Percentiles rank a stretch among this genome's conserved stretches.
These are phyloP conservation scores for Lactarius sp. DNA, from an alignment of 768 basidiomycete species.

Conservation along the genomic window DNA sequence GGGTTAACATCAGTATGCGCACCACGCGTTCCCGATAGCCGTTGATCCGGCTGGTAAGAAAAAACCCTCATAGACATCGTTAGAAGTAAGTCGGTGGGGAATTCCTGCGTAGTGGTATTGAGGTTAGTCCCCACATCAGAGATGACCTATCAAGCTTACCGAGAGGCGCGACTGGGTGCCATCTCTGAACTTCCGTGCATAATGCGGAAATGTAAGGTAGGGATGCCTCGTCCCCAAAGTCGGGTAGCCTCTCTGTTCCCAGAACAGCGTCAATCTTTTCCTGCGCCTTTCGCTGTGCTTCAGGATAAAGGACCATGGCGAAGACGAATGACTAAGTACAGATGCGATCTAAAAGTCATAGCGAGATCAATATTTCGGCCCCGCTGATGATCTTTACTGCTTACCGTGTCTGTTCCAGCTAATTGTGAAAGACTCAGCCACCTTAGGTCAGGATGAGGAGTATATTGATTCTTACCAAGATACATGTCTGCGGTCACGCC, in stretches of 20 bases:
- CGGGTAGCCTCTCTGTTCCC: constrained; percentile 30
- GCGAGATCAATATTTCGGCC: background rate
- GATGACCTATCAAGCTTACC: constrained; percentile 13
- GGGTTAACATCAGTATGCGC: background rate
- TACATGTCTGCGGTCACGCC: constrained; percentile 8
- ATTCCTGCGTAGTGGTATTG: background rate
- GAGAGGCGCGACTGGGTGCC: constrained; percentile 32
- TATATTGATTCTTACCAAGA: background rate
- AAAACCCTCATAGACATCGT: constrained; percentile 22
- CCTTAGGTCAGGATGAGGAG: background rate
- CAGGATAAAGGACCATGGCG: constrained; percentile 33
- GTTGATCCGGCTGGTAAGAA: constrained; percentile 21
- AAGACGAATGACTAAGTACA: constrained; percentile 32
- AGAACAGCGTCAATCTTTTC: constrained; percentile 33
- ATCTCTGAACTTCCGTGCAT: constrained; percentile 30
- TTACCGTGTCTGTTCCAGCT: constrained; percentile 10
- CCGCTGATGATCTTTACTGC: background rate
- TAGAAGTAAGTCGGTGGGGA: constrained; percentile 14
- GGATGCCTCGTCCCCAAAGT: constrained; percentile 26
- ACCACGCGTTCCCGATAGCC: constrained; percentile 11
- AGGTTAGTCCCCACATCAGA: background rate
- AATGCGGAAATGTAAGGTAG: constrained; percentile 31
- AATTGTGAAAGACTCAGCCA: background rate
- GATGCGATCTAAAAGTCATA: constrained; percentile 28
- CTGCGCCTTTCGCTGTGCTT: constrained; percentile 31